These are phyloP conservation scores for Hylodesmum podocarpum DNA, from an alignment of 306 rosid species.

Conservation along the genomic window DNA sequence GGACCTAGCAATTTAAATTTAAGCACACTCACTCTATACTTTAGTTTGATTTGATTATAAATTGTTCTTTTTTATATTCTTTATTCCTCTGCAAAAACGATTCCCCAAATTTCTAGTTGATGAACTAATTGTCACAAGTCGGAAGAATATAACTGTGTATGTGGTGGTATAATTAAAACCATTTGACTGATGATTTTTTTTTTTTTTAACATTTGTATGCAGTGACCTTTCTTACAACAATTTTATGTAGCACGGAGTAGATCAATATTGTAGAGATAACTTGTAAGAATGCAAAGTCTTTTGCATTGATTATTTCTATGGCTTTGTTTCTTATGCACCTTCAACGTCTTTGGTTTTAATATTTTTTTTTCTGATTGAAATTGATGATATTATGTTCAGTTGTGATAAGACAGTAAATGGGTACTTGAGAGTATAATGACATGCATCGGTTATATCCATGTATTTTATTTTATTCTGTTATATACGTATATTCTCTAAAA, in stretches of 20 bases:
- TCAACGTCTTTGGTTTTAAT: too few relatives aligned
- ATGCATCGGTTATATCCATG: too few relatives aligned
- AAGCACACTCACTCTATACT: not conserved
- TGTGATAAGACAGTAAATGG: too few relatives aligned
- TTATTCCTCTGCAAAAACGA: slow-evolving; percentile 5
- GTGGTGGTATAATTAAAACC: not conserved
- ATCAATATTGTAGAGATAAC: slow-evolving; percentile 54
- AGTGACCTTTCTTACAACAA: slow-evolving; percentile 97
- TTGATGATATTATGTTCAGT: too few relatives aligned
- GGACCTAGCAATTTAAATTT: not conserved
- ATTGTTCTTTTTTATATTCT: slow-evolving; percentile 12
- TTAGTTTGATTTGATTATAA: not conserved
- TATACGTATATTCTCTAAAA: too few relatives aligned
- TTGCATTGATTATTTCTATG: slow-evolving; percentile 26
- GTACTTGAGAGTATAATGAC: too few relatives aligned
- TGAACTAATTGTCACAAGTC: not conserved
- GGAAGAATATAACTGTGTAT: slow-evolving; percentile 9
- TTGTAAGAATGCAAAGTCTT: slow-evolving; percentile 41
- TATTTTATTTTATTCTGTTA: too few relatives aligned
- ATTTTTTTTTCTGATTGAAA: too few relatives aligned
- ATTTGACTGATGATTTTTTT: slow-evolving; percentile 16
- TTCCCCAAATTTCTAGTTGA: not conserved
- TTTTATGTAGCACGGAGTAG: slow-evolving; percentile 68
- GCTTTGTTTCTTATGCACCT: not conserved
- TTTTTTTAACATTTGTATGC: slow-evolving; percentile 34